These are phyloP conservation scores for Colletotrichum liriopes DNA, from an alignment of 2,329 filamentous ascomycete genomes.

Conservation along the genomic window DNA sequence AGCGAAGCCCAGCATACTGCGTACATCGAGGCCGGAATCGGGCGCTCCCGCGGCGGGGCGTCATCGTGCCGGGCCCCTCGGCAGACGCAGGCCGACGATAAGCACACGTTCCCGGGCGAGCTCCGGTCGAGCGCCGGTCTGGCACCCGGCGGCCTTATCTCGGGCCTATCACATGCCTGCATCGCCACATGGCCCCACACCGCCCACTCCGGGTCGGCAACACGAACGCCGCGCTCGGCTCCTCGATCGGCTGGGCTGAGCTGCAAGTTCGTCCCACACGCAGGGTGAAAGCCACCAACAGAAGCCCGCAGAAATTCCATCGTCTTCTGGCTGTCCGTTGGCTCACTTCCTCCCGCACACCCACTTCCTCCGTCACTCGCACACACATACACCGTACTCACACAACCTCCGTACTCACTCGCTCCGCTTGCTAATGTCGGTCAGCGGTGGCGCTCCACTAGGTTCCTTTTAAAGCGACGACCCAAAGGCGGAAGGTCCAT, in stretches of 20 bases:
- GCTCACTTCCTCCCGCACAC: not conserved
- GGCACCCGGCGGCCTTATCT: slow-evolving; percentile 22
- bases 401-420: not conserved
- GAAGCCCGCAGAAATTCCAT: not conserved
- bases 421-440: not conserved
- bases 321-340: not conserved
- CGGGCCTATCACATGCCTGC: slow-evolving; percentile 9
- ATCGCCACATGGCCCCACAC: slow-evolving; percentile 10
- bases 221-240: slow-evolving; percentile 38
- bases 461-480: not conserved
- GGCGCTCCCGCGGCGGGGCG: slow-evolving; percentile 31
- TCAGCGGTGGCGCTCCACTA: slow-evolving; percentile 32
- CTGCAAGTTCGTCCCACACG: slow-evolving; percentile 5
- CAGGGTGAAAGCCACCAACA: slow-evolving; percentile 9
- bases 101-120: slow-evolving; percentile 10
- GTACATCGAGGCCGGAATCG: slow-evolving; percentile 17
- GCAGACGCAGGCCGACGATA: slow-evolving; percentile 24
- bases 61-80: slow-evolving; percentile 15
- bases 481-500: slow-evolving; percentile 30
- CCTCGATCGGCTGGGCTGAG: slow-evolving; percentile 18
- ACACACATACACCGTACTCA: not conserved
- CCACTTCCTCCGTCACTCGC: not conserved
- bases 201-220: slow-evolving; percentile 30
- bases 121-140: slow-evolving; percentile 36
- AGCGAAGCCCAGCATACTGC: not conserved